A percentile compares a stretch with the other conserved stretches of the same genome.
phyloP scores from a whole-genome alignment of 176 grass and related monocot species.

The Pontederia crassipes region DNA sequence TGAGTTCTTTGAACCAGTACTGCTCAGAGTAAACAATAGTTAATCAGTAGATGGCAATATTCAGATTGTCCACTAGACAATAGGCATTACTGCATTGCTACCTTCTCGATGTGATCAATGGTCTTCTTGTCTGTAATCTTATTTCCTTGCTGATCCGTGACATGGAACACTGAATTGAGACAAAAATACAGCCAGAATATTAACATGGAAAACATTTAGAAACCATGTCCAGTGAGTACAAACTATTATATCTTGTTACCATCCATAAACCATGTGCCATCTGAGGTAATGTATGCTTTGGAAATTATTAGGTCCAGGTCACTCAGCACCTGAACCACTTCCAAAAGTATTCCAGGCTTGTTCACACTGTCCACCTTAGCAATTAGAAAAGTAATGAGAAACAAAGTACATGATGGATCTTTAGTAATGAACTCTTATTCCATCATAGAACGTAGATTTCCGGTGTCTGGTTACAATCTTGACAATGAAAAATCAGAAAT shows the following conservation, averaged over 20 bases:
- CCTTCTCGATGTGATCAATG: constrained; percentile 77
- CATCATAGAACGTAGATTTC: neutral
- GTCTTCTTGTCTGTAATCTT: constrained; percentile 67
- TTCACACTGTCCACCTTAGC: constrained; percentile 91
- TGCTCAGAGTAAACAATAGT: too few relatives aligned
- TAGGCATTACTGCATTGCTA: constrained; percentile 8
- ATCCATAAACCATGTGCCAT: constrained; percentile 99
- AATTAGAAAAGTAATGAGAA: constrained; percentile 11
- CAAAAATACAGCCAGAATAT: constrained; percentile 4
- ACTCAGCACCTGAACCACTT: constrained; percentile 90
- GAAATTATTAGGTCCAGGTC: constrained; percentile 86
- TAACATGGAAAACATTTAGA: neutral
- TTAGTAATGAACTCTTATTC: neutral
- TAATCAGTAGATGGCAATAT: too few relatives aligned
- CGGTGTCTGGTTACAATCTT: neutral
- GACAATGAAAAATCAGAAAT: neutral
- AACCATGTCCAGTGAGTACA: neutral
- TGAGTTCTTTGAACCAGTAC: neutral
- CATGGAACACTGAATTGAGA: constrained; percentile 70
- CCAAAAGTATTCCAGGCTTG: constrained; percentile 84
- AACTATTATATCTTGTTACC: constrained; percentile 30
- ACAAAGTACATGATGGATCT: neutral
- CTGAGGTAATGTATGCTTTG: constrained; percentile 93
- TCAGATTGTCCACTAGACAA: too few relatives aligned
- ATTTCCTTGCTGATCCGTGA: constrained; percentile 77